Evolutionary conservation across 2,329 filamentous ascomycete species (phyloP).

Genomic region (Boeremia exigua): DNA sequence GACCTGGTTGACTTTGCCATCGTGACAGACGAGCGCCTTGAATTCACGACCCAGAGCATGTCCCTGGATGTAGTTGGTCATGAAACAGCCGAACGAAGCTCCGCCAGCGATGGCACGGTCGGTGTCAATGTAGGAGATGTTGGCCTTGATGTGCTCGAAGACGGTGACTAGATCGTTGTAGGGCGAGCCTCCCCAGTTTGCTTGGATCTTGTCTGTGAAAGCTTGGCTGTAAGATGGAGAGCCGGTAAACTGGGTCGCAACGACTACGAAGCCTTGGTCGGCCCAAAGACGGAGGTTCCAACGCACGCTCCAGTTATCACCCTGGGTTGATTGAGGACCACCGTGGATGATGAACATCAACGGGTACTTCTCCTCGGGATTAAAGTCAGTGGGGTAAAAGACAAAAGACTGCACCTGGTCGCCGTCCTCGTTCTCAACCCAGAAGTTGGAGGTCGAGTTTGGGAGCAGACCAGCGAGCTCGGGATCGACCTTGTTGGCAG

Average conservation of each 20-base stretch:
- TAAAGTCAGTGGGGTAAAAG: conserved; percentile 69
- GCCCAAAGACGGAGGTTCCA: conserved; percentile 88
- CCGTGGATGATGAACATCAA: conserved; percentile 82
- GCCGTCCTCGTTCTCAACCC: conserved; percentile 68
- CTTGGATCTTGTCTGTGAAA: conserved; percentile 76
- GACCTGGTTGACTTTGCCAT: conserved; percentile 74
- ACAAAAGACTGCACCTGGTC: conserved; percentile 69
- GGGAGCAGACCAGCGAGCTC: conserved; percentile 68
- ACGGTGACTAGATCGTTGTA: conserved; percentile 82
- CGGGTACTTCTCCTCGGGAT: conserved; percentile 75
- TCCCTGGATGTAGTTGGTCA: conserved; percentile 84
- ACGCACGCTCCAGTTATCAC: conserved; percentile 76
- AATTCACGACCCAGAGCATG: conserved; percentile 82
- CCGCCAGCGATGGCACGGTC: conserved; percentile 75
- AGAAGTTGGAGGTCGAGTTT: conserved; percentile 70
- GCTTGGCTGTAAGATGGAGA: conserved; percentile 81
- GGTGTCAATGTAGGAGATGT: conserved; percentile 72
- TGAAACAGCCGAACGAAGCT: conserved; percentile 58
- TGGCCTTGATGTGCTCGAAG: conserved; percentile 74
- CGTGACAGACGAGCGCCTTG: conserved; percentile 86
- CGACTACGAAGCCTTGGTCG: conserved; percentile 84
- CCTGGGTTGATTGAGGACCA: conserved; percentile 77
- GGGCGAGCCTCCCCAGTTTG: conserved; percentile 83
- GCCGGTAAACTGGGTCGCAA: conserved; percentile 82
- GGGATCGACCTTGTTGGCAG: conserved; percentile 70